phyloP scores from a whole-genome alignment of 441 rosid species.

The Arabidopsis lyrata region DNA sequence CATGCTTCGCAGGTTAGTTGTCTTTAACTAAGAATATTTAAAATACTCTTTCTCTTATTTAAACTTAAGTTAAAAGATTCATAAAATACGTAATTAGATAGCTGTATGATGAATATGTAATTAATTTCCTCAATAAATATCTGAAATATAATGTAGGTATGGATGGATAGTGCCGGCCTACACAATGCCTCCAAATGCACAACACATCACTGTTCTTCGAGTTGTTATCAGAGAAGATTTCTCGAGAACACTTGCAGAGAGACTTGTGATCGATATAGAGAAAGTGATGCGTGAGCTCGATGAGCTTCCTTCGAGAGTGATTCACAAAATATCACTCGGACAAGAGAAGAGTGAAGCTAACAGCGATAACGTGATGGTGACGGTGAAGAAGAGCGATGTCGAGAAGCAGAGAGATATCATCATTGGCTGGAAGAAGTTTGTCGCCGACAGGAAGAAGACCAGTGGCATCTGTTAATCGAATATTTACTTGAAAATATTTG shows the following conservation, averaged over 20 bases:
- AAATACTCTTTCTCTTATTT: background rate
- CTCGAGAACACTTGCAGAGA: constrained; percentile 83
- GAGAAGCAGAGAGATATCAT: constrained; percentile 77
- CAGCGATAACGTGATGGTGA: constrained; percentile 37
- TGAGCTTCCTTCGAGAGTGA: constrained; percentile 56
- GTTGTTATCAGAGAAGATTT: constrained; percentile 90
- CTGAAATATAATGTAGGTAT: constrained; percentile 47
- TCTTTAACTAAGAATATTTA: background rate
- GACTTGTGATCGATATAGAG: constrained; percentile 75
- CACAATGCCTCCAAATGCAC: constrained; percentile 88
- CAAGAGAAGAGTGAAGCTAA: constrained; percentile 49
- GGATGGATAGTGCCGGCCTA: constrained; percentile 97
- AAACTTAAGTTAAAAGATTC: background rate
- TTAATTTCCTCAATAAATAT: background rate
- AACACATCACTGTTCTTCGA: constrained; percentile 85
- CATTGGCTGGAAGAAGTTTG: constrained; percentile 76
- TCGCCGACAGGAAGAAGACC: constrained; percentile 57
- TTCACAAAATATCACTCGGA: constrained; percentile 47
- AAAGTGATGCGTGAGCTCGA: constrained; percentile 86
- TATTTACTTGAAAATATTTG: constrained; percentile 5
- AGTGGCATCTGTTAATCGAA: constrained; percentile 42
- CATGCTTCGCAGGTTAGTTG: constrained; percentile 57
- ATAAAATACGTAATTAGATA: background rate
- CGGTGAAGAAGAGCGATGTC: constrained; percentile 60
- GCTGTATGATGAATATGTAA: background rate